Evolutionary conservation across 371 early-diverging fungal species (phyloP), one percentile per base, ranked within the genome.

Genomic region (Saksenaea vasiformis): DNA sequence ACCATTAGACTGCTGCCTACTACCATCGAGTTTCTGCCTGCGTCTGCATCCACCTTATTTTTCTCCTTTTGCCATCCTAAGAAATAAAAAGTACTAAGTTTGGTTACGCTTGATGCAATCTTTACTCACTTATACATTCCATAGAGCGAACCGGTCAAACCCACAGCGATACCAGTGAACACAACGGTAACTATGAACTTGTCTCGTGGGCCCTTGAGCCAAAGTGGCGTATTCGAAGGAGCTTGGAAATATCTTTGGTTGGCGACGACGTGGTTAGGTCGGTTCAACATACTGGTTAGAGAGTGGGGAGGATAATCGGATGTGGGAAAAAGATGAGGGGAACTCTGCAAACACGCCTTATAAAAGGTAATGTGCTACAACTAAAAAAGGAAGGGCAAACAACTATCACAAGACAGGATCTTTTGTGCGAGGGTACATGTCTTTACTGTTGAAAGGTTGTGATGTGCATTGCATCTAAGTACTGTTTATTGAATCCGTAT

Each of bases 191-290:
- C 65, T 37, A 66, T 58, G 11, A 69, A 51, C 34, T 64, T 70
- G 58, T 76, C 77, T 61, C 71, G 56, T 7, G 69, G 73, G 17
- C 77, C 77, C 55, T 73, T 73, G 10, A 73, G 54, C 66, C 67
- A 76, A 34, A 76, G 69, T 19, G 77, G 77, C 5, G 57, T 61
- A 14, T 66, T 59, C 34, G 65, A 61, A 37, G 69, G 73, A n/a
- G 74, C 74, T 65, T 79, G 79, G 39, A 76, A 79, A 35, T 64
- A 43, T 10, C 69, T 63, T 56, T 79, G 79, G 24, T 76, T 61
- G 15, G 66, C 65, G 38, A 74, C 34, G 27, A 79, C 79, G 58
- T 68, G 64, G 61, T 76, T 79, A 4, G 71, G 74, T 58, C 69
- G 62, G 43, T 79, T 76, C 15, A 79, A 24, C 70, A 74, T 74